A percentile compares a stretch with the other conserved stretches of the same genome.
Evolutionary conservation across 1,284 basidiomycete genomes (phyloP).

Genomic region (Rhodotorula sp.): DNA sequence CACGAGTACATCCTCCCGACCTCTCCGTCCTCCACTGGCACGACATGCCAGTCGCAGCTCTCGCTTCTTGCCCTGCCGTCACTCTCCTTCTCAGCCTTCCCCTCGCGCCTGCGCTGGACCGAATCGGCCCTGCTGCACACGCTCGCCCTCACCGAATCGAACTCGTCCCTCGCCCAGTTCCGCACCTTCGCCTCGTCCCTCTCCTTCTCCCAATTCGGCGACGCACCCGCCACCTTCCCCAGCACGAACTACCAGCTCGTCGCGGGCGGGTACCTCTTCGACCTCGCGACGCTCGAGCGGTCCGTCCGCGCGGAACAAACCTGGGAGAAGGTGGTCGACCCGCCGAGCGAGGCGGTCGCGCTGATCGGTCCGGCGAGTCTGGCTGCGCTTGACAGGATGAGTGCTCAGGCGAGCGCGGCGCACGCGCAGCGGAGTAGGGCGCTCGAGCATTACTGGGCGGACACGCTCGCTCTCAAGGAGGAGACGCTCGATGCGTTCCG

Average conservation of each 20-base stretch:
- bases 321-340: neutral
- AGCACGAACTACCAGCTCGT: conserved; percentile 32
- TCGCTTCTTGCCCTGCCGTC: conserved; percentile 15
- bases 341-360: neutral
- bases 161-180: conserved; percentile 7
- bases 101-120: conserved; percentile 16
- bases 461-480: conserved; percentile 8
- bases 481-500: conserved; percentile 26
- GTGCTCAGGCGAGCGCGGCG: conserved; percentile 19
- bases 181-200: conserved; percentile 22
- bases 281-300: conserved; percentile 27
- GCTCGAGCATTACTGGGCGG: conserved; percentile 25
- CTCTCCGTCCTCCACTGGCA: neutral
- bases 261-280: conserved; percentile 31
- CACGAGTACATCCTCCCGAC: conserved; percentile 14
- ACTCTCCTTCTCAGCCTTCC: neutral
- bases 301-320: neutral
- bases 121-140: conserved; percentile 18
- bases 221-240: conserved; percentile 22
- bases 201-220: conserved; percentile 25
- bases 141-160: conserved; percentile 20
- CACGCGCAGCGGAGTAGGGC: conserved; percentile 28
- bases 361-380: neutral
- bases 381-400: conserved; percentile 18
- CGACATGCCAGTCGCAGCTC: conserved; percentile 15